Conservation (phyloP, 176 grass and related monocot genomes). For the Cenchrus americanus region DNA sequence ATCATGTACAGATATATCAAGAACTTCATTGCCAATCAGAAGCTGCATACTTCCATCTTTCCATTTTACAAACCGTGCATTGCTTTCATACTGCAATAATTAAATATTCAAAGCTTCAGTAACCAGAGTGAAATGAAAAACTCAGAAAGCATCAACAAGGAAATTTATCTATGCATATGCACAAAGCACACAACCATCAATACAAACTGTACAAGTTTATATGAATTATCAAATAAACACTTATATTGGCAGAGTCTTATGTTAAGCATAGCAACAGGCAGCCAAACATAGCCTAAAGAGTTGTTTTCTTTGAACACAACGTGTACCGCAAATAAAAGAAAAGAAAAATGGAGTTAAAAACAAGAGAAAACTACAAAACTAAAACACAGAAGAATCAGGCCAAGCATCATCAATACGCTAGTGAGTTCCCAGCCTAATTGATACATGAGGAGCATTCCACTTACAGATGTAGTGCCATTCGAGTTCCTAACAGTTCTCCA, state of each 20-base stretch:
- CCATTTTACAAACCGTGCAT: constrained; percentile 97
- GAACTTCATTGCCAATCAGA: constrained; percentile 97
- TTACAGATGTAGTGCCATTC: constrained; percentile 86
- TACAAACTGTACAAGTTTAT: not conserved
- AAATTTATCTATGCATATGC: constrained; percentile 29
- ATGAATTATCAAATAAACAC: constrained; percentile 15
- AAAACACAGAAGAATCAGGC: constrained; percentile 4
- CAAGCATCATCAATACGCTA: constrained; percentile 21
- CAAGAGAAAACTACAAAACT: not conserved
- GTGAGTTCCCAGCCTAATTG: constrained; percentile 16
- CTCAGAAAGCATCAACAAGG: constrained; percentile 2
- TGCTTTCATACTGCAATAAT: constrained; percentile 80
- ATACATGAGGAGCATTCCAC: constrained; percentile 41
- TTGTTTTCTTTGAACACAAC: not conserved
- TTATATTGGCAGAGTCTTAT: not conserved
- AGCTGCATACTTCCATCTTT: constrained; percentile 94
- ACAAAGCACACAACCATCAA: not conserved
- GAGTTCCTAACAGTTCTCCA: constrained; percentile 84
- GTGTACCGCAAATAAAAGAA: not conserved
- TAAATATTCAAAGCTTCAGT: constrained; percentile 35
- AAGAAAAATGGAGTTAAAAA: not conserved
- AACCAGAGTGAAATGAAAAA: constrained; percentile 16
- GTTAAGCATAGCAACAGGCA: constrained; percentile 2
- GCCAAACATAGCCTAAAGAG: not conserved
- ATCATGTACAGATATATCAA: constrained; percentile 94